Percentiles rank a stretch among this genome's conserved stretches.
These are phyloP conservation scores for Acidomyces sp. DNA, from an alignment of 495 filamentous ascomycete species.

Conservation along the genomic window DNA sequence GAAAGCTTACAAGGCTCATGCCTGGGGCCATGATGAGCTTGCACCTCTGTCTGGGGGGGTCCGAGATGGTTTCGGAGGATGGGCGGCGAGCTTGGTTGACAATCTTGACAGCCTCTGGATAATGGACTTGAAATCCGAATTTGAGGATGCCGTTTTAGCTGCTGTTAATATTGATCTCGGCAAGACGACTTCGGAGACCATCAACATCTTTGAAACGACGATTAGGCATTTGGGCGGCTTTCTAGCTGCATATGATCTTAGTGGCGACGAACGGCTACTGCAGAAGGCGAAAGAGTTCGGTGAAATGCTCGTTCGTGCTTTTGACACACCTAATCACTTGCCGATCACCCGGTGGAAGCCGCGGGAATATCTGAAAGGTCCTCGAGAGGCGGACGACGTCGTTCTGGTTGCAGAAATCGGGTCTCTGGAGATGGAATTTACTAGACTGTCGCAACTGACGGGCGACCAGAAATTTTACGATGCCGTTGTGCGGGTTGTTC, in stretches of 20 bases:
- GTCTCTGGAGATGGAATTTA: constrained; percentile 29
- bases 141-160: constrained; percentile 44
- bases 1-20: constrained; percentile 24
- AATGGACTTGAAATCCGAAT: constrained; percentile 48
- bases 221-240: constrained; percentile 31
- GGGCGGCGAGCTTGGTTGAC: constrained; percentile 49
- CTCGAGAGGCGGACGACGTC: constrained; percentile 31
- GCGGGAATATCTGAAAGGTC: constrained; percentile 26
- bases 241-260: constrained; percentile 29
- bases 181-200: constrained; percentile 18
- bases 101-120: constrained; percentile 50
- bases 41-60: constrained; percentile 24
- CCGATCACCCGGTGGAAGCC: constrained; percentile 40
- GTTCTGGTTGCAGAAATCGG: constrained; percentile 33
- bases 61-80: constrained; percentile 46
- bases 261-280: constrained; percentile 23
- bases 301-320: constrained; percentile 28
- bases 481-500: constrained; percentile 23
- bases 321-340: constrained; percentile 31
- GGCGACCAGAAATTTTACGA: constrained; percentile 29
- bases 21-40: constrained; percentile 30
- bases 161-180: constrained; percentile 43
- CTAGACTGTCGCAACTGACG: constrained; percentile 26
- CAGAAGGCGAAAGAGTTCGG: constrained; percentile 29
- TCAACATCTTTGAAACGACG: constrained; percentile 32